Base-by-base conservation (phyloP, 495 filamentous ascomycete species). In the Staphylotrichum tortipilum region DNA sequence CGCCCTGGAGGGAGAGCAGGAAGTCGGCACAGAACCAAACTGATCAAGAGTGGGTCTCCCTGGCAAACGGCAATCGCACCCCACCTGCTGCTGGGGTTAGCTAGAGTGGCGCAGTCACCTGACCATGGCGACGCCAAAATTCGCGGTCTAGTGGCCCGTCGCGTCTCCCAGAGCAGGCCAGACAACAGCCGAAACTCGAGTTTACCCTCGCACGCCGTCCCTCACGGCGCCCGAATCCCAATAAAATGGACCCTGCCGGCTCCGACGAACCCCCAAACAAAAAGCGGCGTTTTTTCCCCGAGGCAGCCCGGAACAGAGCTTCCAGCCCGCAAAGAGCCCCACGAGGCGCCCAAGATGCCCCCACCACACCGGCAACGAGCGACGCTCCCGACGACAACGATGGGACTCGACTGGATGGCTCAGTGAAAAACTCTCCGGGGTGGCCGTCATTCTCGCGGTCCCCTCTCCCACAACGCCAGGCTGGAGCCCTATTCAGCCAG, bases 281-380 rank as follows among this genome's bases (percentile, higher is more conserved):
- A 72, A 89, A 83, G 66, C 75, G 83, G 47, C 82, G 89, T 22
- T 94, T 94, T 66, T 89, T 94, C 59, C 70, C 73, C 3, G 85
- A 92, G 12, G 66, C 78, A 36, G 60, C 69, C 7, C n/a, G 52
- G 67, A 11, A 29, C 50, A n/a, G n/a, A n/a, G n/a, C n/a, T n/a
- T n/a, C n/a, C n/a, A 44, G 19, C 18, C 12, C 47, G 26, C 1
- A 41, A 18, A 12, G 18, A 42, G 1, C 24, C 28, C 38, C 29
- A 1, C 47, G 43, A 1, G 37, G 46, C 22, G 41, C 53, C 14
- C n/a, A n/a, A n/a, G n/a, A n/a, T n/a, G n/a, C n/a, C n/a, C n/a
- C n/a, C n/a, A n/a, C n/a, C n/a, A n/a, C n/a, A n/a, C n/a, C n/a
- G n/a, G n/a, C n/a, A n/a, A n/a, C n/a, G n/a, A n/a, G n/a, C n/a